phyloP scores from a whole-genome alignment of 2,329 filamentous ascomycete species.

The Pezicula carpinea region DNA sequence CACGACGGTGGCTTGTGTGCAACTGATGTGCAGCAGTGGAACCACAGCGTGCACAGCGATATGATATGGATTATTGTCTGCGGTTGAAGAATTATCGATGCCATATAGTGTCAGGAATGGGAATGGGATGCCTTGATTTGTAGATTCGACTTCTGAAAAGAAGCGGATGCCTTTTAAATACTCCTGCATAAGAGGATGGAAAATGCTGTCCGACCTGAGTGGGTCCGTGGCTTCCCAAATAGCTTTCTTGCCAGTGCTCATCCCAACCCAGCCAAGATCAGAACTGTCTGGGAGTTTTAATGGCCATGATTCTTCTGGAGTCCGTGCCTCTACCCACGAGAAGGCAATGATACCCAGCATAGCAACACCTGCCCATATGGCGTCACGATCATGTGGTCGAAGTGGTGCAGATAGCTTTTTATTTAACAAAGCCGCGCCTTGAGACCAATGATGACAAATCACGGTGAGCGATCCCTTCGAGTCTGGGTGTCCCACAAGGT shows the following conservation, averaged over 20 bases:
- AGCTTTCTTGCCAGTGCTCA: slow-evolving; percentile 50
- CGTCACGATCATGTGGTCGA: slow-evolving; percentile 37
- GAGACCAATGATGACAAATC: slow-evolving; percentile 40
- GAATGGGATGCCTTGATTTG: slow-evolving; percentile 5
- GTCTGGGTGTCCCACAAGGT: slow-evolving; percentile 25
- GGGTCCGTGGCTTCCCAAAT: slow-evolving; percentile 49
- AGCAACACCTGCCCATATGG: slow-evolving; percentile 42
- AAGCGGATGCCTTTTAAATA: slow-evolving; percentile 6
- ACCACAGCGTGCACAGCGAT: slow-evolving; percentile 4
- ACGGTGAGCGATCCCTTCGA: slow-evolving; percentile 24
- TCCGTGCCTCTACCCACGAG: slow-evolving; percentile 36
- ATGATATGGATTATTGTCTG: slow-evolving; percentile 14
- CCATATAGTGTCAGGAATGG: slow-evolving; percentile 11
- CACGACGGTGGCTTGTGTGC: slow-evolving; percentile 35
- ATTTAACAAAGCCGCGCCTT: slow-evolving; percentile 43
- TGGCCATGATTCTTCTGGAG: slow-evolving; percentile 50
- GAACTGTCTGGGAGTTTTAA: slow-evolving; percentile 36
- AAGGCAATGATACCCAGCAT: slow-evolving; percentile 43
- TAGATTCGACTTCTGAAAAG: neutral
- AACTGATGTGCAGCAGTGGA: slow-evolving; percentile 8
- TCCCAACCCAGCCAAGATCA: slow-evolving; percentile 54
- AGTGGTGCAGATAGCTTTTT: slow-evolving; percentile 33
- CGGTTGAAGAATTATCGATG: slow-evolving; percentile 2
- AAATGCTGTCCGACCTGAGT: slow-evolving; percentile 41
- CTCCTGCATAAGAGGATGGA: slow-evolving; percentile 23